phyloP scores from a whole-genome alignment of 305 asterid genomes.

The Fraxinus sp. region DNA sequence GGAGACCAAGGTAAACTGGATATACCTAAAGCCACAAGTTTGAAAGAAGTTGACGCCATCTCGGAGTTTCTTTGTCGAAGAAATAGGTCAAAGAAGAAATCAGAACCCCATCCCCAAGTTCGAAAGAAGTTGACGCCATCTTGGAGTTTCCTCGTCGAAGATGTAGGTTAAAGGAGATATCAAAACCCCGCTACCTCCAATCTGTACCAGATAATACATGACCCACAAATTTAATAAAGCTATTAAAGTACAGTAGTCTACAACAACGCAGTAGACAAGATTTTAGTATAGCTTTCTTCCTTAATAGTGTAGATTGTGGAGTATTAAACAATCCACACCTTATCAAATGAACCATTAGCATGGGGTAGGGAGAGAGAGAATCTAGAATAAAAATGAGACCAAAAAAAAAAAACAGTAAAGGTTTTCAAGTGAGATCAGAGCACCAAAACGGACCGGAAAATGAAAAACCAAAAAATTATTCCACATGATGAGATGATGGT shows the following conservation, averaged over 20 bases:
- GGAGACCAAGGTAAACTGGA: neutral
- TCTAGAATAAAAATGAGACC: neutral
- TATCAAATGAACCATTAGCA: neutral
- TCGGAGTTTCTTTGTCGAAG: constrained; percentile 89
- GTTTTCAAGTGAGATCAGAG: neutral
- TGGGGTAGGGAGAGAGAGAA: neutral
- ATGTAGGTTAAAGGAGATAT: constrained; percentile 89
- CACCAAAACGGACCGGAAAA: neutral
- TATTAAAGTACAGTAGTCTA: too few relatives aligned
- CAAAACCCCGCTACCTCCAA: constrained; percentile 97
- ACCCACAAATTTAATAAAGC: too few relatives aligned
- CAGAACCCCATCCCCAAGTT: constrained; percentile 52
- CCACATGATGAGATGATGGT: neutral
- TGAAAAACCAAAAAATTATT: neutral
- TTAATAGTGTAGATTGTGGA: neutral
- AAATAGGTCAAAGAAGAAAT: constrained; percentile 87
- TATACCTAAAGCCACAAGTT: constrained; percentile 26
- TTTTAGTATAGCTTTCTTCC: neutral
- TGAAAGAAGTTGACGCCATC: constrained; percentile 86
- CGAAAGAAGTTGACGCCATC: constrained; percentile 86
- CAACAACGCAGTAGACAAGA: neutral
- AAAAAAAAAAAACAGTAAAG: neutral
- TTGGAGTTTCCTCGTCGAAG: constrained; percentile 92
- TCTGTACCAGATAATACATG: constrained; percentile 44
- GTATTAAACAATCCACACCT: neutral